Conservation (phyloP, 2,329 filamentous ascomycete genomes). For the Cladobotryum protrusum region DNA sequence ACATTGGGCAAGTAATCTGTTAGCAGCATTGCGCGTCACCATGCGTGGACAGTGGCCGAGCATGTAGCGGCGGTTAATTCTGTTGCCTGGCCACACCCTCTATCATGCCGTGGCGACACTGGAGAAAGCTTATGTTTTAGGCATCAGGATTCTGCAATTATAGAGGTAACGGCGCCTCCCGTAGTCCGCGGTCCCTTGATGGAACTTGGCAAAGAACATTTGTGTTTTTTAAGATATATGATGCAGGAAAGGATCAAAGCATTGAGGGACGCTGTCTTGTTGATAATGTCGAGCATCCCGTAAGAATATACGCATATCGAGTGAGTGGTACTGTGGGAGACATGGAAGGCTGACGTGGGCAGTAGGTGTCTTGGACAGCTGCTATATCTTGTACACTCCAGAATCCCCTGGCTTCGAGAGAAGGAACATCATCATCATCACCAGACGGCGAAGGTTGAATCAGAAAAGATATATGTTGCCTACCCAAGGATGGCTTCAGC, state of each 20-base stretch:
- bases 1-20: too few relatives aligned
- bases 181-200: too few relatives aligned
- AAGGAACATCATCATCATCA: background rate
- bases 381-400: conserved; percentile 3
- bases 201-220: background rate
- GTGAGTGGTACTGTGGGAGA: background rate
- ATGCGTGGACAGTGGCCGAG: too few relatives aligned
- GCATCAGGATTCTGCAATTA: conserved; percentile 13
- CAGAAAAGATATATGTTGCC: background rate
- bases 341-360: background rate
- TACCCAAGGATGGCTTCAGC: background rate
- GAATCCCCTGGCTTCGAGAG: conserved; percentile 1
- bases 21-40: too few relatives aligned
- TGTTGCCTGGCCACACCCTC: conserved; percentile 9
- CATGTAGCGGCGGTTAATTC: conserved; percentile 1
- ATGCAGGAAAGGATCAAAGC: background rate
- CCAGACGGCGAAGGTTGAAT: background rate
- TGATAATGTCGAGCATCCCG: conserved; percentile 7
- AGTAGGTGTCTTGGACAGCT: conserved; percentile 8
- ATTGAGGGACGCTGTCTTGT: background rate
- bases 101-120: too few relatives aligned
- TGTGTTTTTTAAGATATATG: background rate
- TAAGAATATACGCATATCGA: background rate
- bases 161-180: too few relatives aligned
- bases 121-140: conserved; percentile 3